Conservation (phyloP, 2,329 filamentous ascomycete genomes). For the Lasiodiplodia theobromae region DNA sequence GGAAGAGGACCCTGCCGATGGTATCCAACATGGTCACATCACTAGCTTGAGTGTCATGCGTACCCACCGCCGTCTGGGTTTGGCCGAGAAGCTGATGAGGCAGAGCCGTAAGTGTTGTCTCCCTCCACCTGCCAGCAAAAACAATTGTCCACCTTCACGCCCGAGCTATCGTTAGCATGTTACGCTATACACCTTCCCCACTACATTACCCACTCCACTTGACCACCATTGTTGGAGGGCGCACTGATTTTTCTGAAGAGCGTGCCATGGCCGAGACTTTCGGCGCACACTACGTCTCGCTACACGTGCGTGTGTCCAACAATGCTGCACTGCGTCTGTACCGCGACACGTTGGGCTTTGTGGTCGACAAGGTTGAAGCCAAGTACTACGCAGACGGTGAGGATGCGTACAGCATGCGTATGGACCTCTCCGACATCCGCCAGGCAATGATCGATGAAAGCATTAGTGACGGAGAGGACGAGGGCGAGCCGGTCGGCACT, state of each 20-base stretch:
- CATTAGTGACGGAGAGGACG: slow-evolving; percentile 50
- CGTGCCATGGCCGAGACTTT: slow-evolving; percentile 97
- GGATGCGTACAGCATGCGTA: slow-evolving; percentile 92
- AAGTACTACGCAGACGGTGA: slow-evolving; percentile 99
- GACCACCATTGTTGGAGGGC: not conserved
- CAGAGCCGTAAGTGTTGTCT: slow-evolving; percentile 77
- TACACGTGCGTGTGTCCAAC: slow-evolving; percentile 96
- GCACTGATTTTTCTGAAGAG: slow-evolving; percentile 59
- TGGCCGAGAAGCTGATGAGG: slow-evolving; percentile 97
- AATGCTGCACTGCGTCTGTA: slow-evolving; percentile 89
- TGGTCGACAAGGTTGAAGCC: slow-evolving; percentile 81
- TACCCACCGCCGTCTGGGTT: slow-evolving; percentile 86
- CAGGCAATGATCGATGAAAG: slow-evolving; percentile 59
- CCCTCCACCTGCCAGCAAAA: not conserved
- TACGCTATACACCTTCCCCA: not conserved
- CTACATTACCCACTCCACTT: not conserved
- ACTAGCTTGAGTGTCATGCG: slow-evolving; percentile 95
- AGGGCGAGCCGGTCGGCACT: slow-evolving; percentile 44
- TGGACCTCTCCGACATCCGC: slow-evolving; percentile 72
- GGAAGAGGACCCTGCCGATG: slow-evolving; percentile 95
- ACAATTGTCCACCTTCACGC: not conserved
- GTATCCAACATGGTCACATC: slow-evolving; percentile 93
- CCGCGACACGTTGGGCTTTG: slow-evolving; percentile 88
- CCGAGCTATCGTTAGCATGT: not conserved
- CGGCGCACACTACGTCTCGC: slow-evolving; percentile 87